Conservation (phyloP, 495 filamentous ascomycete species). For the Penicillium maclennaniae region DNA sequence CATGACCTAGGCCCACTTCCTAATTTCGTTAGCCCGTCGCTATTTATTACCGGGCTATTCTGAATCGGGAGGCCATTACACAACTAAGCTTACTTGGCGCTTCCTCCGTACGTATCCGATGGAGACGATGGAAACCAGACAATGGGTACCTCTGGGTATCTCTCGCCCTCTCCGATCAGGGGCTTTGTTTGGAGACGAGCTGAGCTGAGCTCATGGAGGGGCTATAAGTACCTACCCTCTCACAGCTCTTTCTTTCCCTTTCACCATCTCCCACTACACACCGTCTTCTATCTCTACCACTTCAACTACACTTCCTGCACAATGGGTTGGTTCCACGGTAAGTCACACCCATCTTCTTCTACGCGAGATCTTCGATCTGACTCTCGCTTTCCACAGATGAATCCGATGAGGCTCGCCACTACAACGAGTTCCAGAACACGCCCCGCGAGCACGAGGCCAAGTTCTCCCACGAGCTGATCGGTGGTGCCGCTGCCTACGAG, state of each 20-base stretch:
- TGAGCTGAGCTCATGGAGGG: background rate
- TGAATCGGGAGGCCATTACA: background rate
- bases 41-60: background rate
- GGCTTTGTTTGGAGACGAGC: background rate
- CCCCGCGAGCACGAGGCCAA: slow-evolving; percentile 48
- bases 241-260: background rate
- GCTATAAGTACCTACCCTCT: background rate
- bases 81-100: background rate
- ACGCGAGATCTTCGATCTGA: background rate
- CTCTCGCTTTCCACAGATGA: slow-evolving; percentile 14
- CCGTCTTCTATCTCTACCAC: background rate
- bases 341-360: background rate
- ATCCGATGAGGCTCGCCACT: slow-evolving; percentile 23
- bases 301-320: slow-evolving; percentile 4
- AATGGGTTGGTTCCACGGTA: slow-evolving; percentile 14
- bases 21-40: background rate
- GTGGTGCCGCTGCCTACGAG: slow-evolving; percentile 68
- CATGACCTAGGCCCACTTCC: background rate
- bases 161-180: background rate
- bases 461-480: slow-evolving; percentile 64
- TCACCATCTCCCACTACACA: background rate
- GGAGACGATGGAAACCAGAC: background rate
- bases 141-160: no score
- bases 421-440: slow-evolving; percentile 50
- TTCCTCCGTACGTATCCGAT: background rate